Base-by-base conservation (phyloP, 139 green algal species). In the Chlamydomonas asymmetrica region DNA sequence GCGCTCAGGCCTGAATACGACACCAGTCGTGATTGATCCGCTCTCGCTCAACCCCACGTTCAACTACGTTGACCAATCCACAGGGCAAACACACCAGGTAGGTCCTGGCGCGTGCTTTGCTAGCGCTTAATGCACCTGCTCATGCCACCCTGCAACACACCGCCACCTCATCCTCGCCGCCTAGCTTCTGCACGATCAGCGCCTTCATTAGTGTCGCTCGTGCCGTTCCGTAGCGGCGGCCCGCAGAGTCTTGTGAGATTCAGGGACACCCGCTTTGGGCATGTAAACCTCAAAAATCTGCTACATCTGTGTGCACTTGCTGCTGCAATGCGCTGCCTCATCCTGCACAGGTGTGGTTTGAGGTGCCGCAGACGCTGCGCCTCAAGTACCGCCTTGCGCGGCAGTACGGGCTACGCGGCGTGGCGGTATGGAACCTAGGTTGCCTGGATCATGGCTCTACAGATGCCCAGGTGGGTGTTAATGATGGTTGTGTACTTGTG, bases 381-480 rank as follows among this genome's bases (percentile, higher is more conserved):
- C 25, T 45, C 0, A 84, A 80, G 32, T 83, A 68, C 34, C 16
- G 23, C 0, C 7, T 88, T 40, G 85, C 85, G 3, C 29, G 50
- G 0, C 39, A 83, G 23, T 43, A 74, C 29, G 63, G 75, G 0
- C 66, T 90, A 23, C 29, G 60, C 1, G 85, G 82, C 18, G 72
- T 88, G 45, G 85, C 82, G 10, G 38, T 84, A 13, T 88, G 82
- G 85, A 76, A 88, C 73, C 54, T 90, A 34, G 82, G 87, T 34
- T 82, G 64, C 56, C 38, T 90, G 54, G 75, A 87, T 31, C 76
- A 88, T 37, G n/a, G 56, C 52, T 63, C 38, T 52, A 54, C 18
- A 1, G 71, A 79, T 5, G n/a, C 2, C 0, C 10, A 34, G 5
- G 61, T 69, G 62, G 66, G 70, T n/a, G n/a, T n/a, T n/a, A n/a